Base-by-base conservation (phyloP, 345 rosid genomes). In the Hibiscus tridactylites region DNA sequence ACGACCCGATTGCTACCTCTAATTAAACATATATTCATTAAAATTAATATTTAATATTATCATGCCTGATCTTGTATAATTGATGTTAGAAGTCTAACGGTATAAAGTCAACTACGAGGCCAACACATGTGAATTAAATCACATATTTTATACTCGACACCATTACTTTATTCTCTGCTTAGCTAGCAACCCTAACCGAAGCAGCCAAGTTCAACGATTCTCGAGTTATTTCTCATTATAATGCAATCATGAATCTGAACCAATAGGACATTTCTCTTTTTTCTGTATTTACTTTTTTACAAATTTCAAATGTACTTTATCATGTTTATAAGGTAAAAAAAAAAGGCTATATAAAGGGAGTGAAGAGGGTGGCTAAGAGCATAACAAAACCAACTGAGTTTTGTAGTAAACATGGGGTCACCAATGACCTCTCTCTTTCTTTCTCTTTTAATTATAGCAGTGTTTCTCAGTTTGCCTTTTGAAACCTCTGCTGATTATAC, bases 341-440 rank as follows among this genome's bases (percentile, higher is more conserved):
- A 24, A 64, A 78, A 78, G 70, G 74, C 89, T 89, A 86, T 91
- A 89, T 86, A 91, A 88, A 78, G 90, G 69, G 72, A 3, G 12
- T 9, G 13, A 76, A 21, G 78, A 64, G 19, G 19, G 24, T 70
- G 63, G 4, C 56, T 26, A 12, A 77, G 76, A 79, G 79, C 85
- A 78, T 6, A 74, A 75, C 72, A 67, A 75, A 71, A 24, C 11
- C 1, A 21, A 67, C 73, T 75, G 65, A 66, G 56, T 57, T 59
- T 59, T 15, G 73, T 71, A 44, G 47, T 19, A 73, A 67, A 58
- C 44, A 90, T 88, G 87, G 81, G 85, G 76, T 82, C 86, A 56
- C 62, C 81, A 47, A 84, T 77, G 90, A 85, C 85, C 82, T 81
- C 85, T 62, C 69, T 89, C 61, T 33, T 80, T 60, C 80, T 81